These are phyloP conservation scores for Candida buenavistaensis DNA, from an alignment of 1,139 yeast species.

Conservation along the genomic window DNA sequence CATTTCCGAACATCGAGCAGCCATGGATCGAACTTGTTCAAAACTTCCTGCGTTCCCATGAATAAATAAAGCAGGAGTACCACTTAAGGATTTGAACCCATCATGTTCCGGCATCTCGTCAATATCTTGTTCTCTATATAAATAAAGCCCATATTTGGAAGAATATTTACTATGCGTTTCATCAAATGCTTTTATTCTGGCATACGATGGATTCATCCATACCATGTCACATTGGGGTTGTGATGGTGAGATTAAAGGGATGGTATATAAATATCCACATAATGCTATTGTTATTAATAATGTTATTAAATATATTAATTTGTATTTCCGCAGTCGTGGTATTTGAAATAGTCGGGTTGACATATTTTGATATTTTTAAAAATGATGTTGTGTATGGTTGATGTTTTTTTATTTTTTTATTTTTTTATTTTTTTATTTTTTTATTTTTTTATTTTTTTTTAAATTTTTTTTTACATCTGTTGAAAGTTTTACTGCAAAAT, in stretches of 20 bases:
- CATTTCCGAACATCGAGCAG: slow-evolving; percentile 66
- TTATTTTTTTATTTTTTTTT: no score
- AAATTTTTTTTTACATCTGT: no score
- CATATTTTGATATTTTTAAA: no score
- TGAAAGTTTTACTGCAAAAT: no score
- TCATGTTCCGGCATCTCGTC: slow-evolving; percentile 49
- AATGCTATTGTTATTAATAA: slow-evolving; percentile 4
- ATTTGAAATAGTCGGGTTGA: slow-evolving; percentile 3
- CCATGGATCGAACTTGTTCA: slow-evolving; percentile 88
- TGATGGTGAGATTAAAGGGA: slow-evolving; percentile 29
- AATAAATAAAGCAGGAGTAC: slow-evolving; percentile 86
- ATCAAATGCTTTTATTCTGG: slow-evolving; percentile 71
- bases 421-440: slow-evolving; percentile 1
- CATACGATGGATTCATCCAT: slow-evolving; percentile 78
- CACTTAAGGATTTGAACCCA: slow-evolving; percentile 34
- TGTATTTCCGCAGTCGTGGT: slow-evolving; percentile 5
- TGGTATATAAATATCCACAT: slow-evolving; percentile 6
- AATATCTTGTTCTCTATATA: slow-evolving; percentile 74
- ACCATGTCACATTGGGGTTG: slow-evolving; percentile 53
- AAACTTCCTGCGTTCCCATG: slow-evolving; percentile 98
- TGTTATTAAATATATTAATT: slow-evolving; percentile 1
- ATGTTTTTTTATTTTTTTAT: neutral
- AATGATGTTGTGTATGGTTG: no score
- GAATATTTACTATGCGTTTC: slow-evolving; percentile 70
- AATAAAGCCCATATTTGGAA: slow-evolving; percentile 72